Evolutionary conservation across 2,329 filamentous ascomycete genomes (phyloP).

Genomic region (Magnaporthales sp.): DNA sequence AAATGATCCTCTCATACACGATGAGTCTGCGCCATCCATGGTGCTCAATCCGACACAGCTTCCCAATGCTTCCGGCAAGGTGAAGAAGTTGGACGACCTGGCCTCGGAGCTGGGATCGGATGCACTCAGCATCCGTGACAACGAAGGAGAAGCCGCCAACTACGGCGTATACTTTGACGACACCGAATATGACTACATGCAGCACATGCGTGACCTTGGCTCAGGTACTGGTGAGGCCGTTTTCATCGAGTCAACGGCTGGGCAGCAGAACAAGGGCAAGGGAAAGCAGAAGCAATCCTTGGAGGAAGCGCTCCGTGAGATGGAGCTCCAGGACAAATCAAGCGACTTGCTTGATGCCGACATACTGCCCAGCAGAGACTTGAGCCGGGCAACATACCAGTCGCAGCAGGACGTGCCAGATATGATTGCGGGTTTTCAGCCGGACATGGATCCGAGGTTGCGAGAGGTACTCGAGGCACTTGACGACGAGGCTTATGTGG

Average conservation of each 20-base stretch:
- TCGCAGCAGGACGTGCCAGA: conserved; percentile 91
- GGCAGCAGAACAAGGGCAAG: conserved; percentile 54
- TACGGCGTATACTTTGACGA: conserved; percentile 95
- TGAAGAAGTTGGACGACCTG: conserved; percentile 68
- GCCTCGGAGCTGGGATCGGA: conserved; percentile 65
- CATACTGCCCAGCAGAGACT: conserved; percentile 70
- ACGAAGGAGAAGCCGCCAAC: conserved; percentile 93
- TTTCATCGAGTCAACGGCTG: conserved; percentile 66
- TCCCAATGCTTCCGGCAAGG: conserved; percentile 36
- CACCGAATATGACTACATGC: conserved; percentile 97
- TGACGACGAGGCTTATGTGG: conserved; percentile 92
- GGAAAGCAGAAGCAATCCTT: conserved; percentile 68
- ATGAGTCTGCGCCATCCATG: conserved; percentile 80
- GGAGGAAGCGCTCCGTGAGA: conserved; percentile 69
- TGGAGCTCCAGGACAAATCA: conserved; percentile 46
- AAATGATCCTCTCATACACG: conserved; percentile 95
- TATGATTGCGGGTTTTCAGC: conserved; percentile 85
- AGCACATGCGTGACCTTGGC: conserved; percentile 88
- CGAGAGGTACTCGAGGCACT: conserved; percentile 87
- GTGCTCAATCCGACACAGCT: conserved; percentile 65
- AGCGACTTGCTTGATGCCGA: conserved; percentile 61
- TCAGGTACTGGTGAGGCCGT: conserved; percentile 64
- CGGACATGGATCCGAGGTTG: conserved; percentile 92
- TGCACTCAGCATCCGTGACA: conserved; percentile 59
- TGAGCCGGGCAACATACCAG: conserved; percentile 73